phyloP scores from a whole-genome alignment of 176 grass and related monocot species.

The Bothriochloa decipiens region DNA sequence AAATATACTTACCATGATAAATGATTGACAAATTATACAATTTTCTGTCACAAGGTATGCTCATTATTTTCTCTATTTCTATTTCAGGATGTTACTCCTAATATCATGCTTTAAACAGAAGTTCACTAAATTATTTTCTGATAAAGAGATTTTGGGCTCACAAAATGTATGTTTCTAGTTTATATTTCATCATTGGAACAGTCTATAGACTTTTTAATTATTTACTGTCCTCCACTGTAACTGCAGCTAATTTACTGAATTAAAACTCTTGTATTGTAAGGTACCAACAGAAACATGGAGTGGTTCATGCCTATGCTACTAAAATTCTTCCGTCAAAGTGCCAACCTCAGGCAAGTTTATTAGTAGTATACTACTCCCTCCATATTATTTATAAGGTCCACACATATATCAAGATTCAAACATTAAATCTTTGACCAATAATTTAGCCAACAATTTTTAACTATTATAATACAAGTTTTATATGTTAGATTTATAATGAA shows the following conservation, averaged over 20 bases:
- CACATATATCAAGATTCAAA: background rate
- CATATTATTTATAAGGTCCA: background rate
- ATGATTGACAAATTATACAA: background rate
- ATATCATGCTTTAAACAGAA: slow-evolving; percentile 84
- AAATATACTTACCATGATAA: slow-evolving; percentile 1
- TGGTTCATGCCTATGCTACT: slow-evolving; percentile 71
- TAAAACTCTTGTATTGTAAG: slow-evolving; percentile 56
- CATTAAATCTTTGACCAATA: background rate
- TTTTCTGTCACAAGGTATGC: slow-evolving; percentile 29
- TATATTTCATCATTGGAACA: slow-evolving; percentile 24
- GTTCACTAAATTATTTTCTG: slow-evolving; percentile 60
- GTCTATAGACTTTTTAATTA: slow-evolving; percentile 30
- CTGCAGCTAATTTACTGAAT: slow-evolving; percentile 41
- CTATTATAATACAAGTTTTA: too few relatives aligned
- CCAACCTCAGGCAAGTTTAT: slow-evolving; percentile 61
- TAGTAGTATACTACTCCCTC: slow-evolving; percentile 20
- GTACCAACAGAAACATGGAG: slow-evolving; percentile 78
- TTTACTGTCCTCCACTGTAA: slow-evolving; percentile 28
- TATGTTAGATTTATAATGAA: too few relatives aligned
- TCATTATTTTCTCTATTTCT: slow-evolving; percentile 35
- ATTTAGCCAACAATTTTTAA: background rate
- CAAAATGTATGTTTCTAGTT: slow-evolving; percentile 70
- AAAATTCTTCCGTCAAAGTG: slow-evolving; percentile 66
- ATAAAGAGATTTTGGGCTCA: slow-evolving; percentile 85
- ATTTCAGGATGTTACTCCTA: slow-evolving; percentile 74